Evolutionary conservation across 495 filamentous ascomycete genomes (phyloP), one percentile per base, ranked within the genome.

Genomic region (Penicillium paradoxum): DNA sequence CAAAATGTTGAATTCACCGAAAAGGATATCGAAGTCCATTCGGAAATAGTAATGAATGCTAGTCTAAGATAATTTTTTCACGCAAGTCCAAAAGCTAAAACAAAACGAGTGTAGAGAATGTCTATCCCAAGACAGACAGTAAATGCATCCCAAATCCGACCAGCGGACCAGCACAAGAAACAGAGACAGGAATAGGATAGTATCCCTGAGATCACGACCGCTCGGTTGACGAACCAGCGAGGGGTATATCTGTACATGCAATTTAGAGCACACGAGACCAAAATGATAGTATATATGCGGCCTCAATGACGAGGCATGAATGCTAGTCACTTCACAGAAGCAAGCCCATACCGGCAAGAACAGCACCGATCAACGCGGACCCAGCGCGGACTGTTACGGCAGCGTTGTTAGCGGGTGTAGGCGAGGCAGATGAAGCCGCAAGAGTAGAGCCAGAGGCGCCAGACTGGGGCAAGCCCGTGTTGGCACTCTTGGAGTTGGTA

Each of bases 21-120:
- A 38, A 56, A 54, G 59, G 62, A 64, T 62, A 56, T 56, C 54
- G 55, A 62, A 64, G 58, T 62, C 62, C 62, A 62, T 54, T 53
- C 30, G 44, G 52, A 10, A 42, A 39, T 11, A 42, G 33, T 50
- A 43, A 25, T 47, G 40, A 41, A 48, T 52, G 24, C 45, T 42
- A 43, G 44, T 11, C 33, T 42, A 34, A 14, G 36, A 22, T 41
- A 19, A 2, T 38, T 33, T 38, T 18, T 24, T 15, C 19, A 19
- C 1, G 22, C 15, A 25, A 43, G 36, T 30, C 42, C 29, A 22
- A 38, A 29, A 56, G 10, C 30, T 10, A 13, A 18, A 27, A 43
- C 55, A 49, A 43, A 58, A 49, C 33, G 58, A 58, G 40, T 47
- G 55, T 53, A 39, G 46, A 44, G 51, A 58, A 51, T 50, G 24